Conservation (phyloP, 768 basidiomycete genomes). For the Lyophyllum atratum region DNA sequence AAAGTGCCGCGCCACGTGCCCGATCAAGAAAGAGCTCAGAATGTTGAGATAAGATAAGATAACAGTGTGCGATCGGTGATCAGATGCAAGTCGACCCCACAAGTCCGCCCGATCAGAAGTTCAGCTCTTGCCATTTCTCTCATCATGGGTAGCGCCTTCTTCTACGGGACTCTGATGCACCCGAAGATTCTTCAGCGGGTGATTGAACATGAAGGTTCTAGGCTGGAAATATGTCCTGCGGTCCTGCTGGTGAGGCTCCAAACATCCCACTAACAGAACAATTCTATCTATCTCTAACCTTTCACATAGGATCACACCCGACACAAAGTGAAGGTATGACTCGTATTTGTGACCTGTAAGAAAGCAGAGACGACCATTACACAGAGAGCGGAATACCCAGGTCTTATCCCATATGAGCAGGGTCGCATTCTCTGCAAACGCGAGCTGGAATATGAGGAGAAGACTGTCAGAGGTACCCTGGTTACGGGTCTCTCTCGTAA, state of each 20-base stretch:
- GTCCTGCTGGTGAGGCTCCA: constrained; percentile 59
- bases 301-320: constrained; percentile 69
- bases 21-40: neutral
- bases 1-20: neutral
- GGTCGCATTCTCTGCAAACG: constrained; percentile 48
- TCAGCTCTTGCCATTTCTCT: neutral
- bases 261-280: neutral
- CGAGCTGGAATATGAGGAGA: constrained; percentile 60
- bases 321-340: constrained; percentile 69
- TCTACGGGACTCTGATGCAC: constrained; percentile 92
- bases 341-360: neutral
- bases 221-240: constrained; percentile 73
- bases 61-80: neutral
- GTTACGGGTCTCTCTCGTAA: constrained; percentile 66
- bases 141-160: constrained; percentile 52
- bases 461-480: constrained; percentile 75
- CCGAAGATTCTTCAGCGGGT: constrained; percentile 80
- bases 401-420: constrained; percentile 61
- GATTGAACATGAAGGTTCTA: constrained; percentile 63
- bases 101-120: neutral
- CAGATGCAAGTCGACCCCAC: no score
- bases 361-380: neutral
- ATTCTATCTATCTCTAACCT: neutral
- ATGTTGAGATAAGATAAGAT: constrained; percentile 1
- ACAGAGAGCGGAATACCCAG: constrained; percentile 81